Evolutionary conservation across 2,329 filamentous ascomycete species (phyloP).

Genomic region (Biscogniauxia sp.): DNA sequence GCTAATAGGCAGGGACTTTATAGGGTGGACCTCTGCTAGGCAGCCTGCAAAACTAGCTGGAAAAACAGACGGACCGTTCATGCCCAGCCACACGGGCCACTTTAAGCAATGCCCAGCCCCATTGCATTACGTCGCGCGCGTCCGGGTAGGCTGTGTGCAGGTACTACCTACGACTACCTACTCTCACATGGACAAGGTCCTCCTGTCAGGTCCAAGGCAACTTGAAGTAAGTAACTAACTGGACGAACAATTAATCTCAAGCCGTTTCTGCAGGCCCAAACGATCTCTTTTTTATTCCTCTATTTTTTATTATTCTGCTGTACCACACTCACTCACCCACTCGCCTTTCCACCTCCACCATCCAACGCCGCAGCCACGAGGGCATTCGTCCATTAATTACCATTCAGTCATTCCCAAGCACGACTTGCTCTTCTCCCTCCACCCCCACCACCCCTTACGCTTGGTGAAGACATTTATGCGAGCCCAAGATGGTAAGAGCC

Average conservation of each 20-base stretch:
- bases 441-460: constrained; percentile 6
- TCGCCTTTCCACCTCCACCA: not conserved
- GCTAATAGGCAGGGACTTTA: not conserved
- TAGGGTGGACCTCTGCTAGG: too few species aligned
- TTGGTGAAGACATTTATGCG: constrained; percentile 26
- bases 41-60: not conserved
- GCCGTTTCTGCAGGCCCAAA: not conserved
- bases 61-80: not conserved
- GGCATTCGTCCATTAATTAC: not conserved
- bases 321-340: not conserved
- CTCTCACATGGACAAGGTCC: not conserved
- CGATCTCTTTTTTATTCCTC: not conserved
- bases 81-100: constrained; percentile 10
- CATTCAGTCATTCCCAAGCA: not conserved
- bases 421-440: not conserved
- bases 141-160: constrained; percentile 8
- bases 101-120: constrained; percentile 26
- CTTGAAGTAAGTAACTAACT: not conserved
- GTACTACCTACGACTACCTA: too few species aligned
- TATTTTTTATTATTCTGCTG: not conserved
- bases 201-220: too few species aligned
- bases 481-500: constrained; percentile 31
- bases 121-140: constrained; percentile 32
- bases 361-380: not conserved
- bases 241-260: not conserved